phyloP scores from a whole-genome alignment of 2,329 filamentous ascomycete species.

The Ophiostoma montium region DNA sequence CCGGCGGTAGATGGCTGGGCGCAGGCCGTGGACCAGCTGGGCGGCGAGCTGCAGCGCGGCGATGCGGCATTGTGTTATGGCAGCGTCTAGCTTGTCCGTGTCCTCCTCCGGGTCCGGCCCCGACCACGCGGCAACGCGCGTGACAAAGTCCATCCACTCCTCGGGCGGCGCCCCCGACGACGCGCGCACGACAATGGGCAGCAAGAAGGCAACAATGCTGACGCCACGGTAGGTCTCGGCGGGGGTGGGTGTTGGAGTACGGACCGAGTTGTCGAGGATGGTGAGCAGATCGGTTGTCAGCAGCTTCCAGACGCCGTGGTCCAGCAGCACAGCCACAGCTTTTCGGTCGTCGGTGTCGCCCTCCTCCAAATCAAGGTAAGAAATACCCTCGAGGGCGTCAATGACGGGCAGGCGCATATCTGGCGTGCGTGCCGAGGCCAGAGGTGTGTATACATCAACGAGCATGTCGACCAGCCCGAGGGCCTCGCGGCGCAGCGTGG shows the following conservation, averaged over 20 bases:
- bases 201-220: conserved; percentile 41
- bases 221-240: conserved; percentile 31
- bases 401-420: conserved; percentile 45
- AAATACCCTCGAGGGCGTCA: conserved; percentile 45
- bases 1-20: conserved; percentile 16
- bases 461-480: conserved; percentile 49
- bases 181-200: conserved; percentile 36
- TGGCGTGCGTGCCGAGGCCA: conserved; percentile 18
- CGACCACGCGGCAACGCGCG: conserved; percentile 34
- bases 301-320: conserved; percentile 38
- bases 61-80: conserved; percentile 29
- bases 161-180: conserved; percentile 26
- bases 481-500: conserved; percentile 39
- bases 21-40: neutral
- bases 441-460: conserved; percentile 39
- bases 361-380: conserved; percentile 23
- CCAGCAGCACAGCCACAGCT: conserved; percentile 27
- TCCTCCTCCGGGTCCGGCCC: conserved; percentile 23
- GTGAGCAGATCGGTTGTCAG: conserved; percentile 35
- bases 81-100: conserved; percentile 28
- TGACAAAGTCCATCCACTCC: conserved; percentile 43
- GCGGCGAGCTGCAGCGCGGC: conserved; percentile 7
- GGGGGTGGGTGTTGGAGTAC: neutral
- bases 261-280: no score
- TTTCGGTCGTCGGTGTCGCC: conserved; percentile 25